Conservation (phyloP, 345 rosid genomes). For the Rhizophora apiculata region DNA sequence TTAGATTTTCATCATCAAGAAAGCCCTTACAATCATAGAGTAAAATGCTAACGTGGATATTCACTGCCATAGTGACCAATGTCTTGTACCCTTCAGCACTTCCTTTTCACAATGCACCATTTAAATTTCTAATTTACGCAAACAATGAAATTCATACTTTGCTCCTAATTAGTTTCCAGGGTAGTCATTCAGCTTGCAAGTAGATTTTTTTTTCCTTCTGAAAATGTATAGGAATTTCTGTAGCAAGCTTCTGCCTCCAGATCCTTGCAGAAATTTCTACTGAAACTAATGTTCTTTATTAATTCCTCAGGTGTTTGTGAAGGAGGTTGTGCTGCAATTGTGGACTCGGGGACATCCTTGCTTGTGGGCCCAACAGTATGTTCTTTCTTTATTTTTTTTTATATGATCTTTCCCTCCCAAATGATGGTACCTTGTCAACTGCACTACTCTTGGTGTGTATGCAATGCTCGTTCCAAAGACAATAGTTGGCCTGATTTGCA, state of each 20-base stretch:
- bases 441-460: no score
- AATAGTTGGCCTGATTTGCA: constrained; percentile 22
- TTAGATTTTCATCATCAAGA: neutral
- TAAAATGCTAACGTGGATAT: neutral
- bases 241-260: neutral
- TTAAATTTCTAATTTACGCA: no score
- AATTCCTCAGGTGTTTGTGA: constrained; percentile 45
- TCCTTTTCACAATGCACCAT: no score
- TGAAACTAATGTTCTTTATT: neutral
- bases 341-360: constrained; percentile 80
- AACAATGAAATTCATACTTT: no score
- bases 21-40: neutral
- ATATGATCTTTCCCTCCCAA: no score
- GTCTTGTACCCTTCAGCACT: no score
- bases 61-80: neutral
- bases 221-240: neutral
- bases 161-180: neutral
- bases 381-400: neutral
- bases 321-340: constrained; percentile 63
- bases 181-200: neutral
- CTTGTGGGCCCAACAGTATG: constrained; percentile 79
- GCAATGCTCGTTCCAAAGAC: neutral
- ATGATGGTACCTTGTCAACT: no score
- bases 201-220: neutral
- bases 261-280: neutral